Base-by-base conservation (phyloP, 177 flowering plant genomes). In the Telopea speciosissima region DNA sequence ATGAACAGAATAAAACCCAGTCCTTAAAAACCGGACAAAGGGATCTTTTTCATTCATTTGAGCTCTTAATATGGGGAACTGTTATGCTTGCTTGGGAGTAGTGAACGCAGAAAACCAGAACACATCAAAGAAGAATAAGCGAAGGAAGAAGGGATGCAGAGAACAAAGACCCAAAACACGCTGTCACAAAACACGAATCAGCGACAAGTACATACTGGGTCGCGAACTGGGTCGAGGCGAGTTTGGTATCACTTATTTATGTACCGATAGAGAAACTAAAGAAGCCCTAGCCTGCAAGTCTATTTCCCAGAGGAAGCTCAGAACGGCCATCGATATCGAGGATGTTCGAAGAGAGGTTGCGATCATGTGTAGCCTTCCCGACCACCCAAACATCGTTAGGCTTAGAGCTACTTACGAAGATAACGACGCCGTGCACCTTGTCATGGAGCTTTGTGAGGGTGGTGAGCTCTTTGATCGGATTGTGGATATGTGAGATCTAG, bases 221-320 rank as follows among this genome's bases (percentile, higher is more conserved):
- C 89, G 88, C 2, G 98, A 93, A 64, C 87, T 93, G 24, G 98
- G 98, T 8, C 85, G 98, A 21, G 98, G 98, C 21, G 98, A 93
- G 82, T 93, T 93, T 73, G 98, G 98, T 11, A 76, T 93, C 69
- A 93, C 98, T 12, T 90, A 90, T 67, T 83, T 93, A 24, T 93
- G 98, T 42, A 92, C 93, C 2, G 97, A 93, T 79, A 71, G 88
- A 26, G 96, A 89, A 72, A 88, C 86, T 7, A 79, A 79, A 17
- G 84, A 88, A 26, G 81, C 80, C 19, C 76, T 91, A 8, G 98
- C 98, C 3, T 92, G 97, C 76, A 93, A 93, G 73, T 93, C 97
- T 2, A 93, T 93, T 10, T 90, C 98, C 59, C 91, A 93, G 84
- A 79, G 86, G 81, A 93, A 93, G 82, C 85, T 93, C 8, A 74